A percentile compares a stretch with the other conserved stretches of the same genome.
phyloP scores from a whole-genome alignment of 768 basidiomycete genomes.

The Filobasidium wieringae region DNA sequence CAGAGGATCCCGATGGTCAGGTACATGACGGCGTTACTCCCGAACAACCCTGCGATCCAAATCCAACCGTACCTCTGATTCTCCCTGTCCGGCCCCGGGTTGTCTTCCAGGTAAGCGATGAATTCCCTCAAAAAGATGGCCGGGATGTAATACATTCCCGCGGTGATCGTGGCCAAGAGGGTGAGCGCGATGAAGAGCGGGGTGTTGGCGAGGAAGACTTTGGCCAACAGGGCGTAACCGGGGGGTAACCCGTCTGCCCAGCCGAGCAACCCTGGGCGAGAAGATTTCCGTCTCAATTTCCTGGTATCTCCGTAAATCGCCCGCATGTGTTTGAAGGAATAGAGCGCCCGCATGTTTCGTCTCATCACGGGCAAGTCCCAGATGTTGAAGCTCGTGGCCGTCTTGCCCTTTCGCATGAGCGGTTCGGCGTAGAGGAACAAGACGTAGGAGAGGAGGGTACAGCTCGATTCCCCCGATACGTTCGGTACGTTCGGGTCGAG shows the following conservation, averaged over 20 bases:
- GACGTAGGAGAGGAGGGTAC: conserved; percentile 44
- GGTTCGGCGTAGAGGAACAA: conserved; percentile 82
- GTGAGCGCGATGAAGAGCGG: conserved; percentile 23
- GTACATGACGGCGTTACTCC: conserved; percentile 35
- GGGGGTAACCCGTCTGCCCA: conserved; percentile 2
- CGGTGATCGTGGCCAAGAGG: conserved; percentile 30
- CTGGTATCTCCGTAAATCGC: conserved; percentile 26
- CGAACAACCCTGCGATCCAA: conserved; percentile 40
- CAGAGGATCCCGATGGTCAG: conserved; percentile 37
- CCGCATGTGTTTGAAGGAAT: conserved; percentile 23
- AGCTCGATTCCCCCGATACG: conserved; percentile 50
- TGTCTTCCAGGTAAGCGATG: conserved; percentile 55
- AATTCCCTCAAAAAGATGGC: conserved; percentile 54
- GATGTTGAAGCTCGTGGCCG: conserved; percentile 62
- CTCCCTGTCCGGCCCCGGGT: conserved; percentile 46
- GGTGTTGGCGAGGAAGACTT: conserved; percentile 29
- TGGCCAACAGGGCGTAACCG: conserved; percentile 33
- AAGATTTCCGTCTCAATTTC: conserved; percentile 18
- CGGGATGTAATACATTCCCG: conserved; percentile 39
- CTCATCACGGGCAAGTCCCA: conserved; percentile 77
- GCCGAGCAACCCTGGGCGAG: conserved; percentile 3
- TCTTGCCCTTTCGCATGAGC: conserved; percentile 72
- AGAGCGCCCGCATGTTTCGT: conserved; percentile 51
- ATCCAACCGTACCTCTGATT: conserved; percentile 63
- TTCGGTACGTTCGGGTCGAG: conserved; percentile 51